These are phyloP conservation scores for Lactarius hengduanensis DNA, from an alignment of 768 basidiomycete genomes.

Conservation along the genomic window DNA sequence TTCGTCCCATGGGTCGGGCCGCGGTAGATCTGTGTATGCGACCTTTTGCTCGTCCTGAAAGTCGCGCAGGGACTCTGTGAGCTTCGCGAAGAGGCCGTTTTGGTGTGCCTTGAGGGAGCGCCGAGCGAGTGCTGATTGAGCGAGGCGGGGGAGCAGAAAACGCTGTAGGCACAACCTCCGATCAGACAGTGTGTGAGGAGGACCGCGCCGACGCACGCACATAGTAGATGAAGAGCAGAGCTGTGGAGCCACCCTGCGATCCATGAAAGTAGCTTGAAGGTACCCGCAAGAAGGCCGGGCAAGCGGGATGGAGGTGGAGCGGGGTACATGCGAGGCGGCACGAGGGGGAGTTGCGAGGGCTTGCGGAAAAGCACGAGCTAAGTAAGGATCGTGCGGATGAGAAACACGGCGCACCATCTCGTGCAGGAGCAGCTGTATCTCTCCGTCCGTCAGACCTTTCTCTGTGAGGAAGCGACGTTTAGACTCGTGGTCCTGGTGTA, in stretches of 20 bases:
- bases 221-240: slow-evolving; percentile 61
- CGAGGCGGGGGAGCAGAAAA: slow-evolving; percentile 65
- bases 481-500: slow-evolving; percentile 50
- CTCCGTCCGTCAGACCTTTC: slow-evolving; percentile 63
- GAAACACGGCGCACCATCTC: slow-evolving; percentile 47
- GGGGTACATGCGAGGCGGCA: slow-evolving; percentile 76
- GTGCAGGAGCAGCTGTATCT: slow-evolving; percentile 58
- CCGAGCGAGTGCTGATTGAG: slow-evolving; percentile 58
- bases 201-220: slow-evolving; percentile 49
- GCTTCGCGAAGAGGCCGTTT: slow-evolving; percentile 49
- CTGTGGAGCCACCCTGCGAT: slow-evolving; percentile 60
- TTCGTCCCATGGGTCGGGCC: slow-evolving; percentile 51
- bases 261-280: slow-evolving; percentile 63
- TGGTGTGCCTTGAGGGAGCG: slow-evolving; percentile 62
- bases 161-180: slow-evolving; percentile 42
- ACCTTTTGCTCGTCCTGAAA: slow-evolving; percentile 57
- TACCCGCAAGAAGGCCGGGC: slow-evolving; percentile 62
- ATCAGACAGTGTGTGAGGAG: slow-evolving; percentile 4
- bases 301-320: slow-evolving; percentile 66
- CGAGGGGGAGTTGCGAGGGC: slow-evolving; percentile 41
- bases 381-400: slow-evolving; percentile 27
- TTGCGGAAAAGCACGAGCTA: slow-evolving; percentile 2
- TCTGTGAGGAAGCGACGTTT: slow-evolving; percentile 67
- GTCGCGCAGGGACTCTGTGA: slow-evolving; percentile 54
- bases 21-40: slow-evolving; percentile 57